These are phyloP conservation scores for Glycyrrhiza uralensis DNA, from an alignment of 306 rosid species.

Conservation along the genomic window DNA sequence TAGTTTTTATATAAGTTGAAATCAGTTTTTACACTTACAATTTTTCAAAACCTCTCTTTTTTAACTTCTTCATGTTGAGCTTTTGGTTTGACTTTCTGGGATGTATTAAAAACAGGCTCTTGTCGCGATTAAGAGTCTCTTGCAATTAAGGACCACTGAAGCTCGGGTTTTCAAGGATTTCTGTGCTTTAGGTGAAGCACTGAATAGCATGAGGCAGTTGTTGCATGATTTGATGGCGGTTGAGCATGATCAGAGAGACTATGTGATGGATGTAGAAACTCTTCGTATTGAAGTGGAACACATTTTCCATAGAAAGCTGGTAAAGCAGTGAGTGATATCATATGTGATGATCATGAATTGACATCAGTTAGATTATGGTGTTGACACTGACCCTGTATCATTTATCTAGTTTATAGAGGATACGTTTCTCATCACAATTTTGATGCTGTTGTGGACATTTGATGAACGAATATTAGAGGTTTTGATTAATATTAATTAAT, in stretches of 20 bases:
- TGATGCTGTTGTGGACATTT: slow-evolving; percentile 5
- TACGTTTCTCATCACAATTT: slow-evolving; percentile 23
- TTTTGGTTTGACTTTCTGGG: slow-evolving; percentile 23
- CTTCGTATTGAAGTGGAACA: slow-evolving; percentile 67
- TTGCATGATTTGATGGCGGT: slow-evolving; percentile 54
- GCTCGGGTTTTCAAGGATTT: slow-evolving; percentile 57
- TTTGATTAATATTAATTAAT: background rate
- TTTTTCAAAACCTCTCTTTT: too few species aligned
- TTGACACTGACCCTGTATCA: background rate
- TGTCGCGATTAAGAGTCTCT: slow-evolving; percentile 56
- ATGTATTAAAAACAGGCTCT: slow-evolving; percentile 57
- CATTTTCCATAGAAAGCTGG: slow-evolving; percentile 51
- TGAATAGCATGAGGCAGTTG: slow-evolving; percentile 56
- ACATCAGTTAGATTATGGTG: slow-evolving; percentile 5
- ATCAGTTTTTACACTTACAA: too few species aligned
- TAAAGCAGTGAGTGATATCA: slow-evolving; percentile 37
- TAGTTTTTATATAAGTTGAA: too few species aligned
- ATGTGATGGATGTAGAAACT: slow-evolving; percentile 65
- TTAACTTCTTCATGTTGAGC: background rate
- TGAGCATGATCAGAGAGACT: slow-evolving; percentile 60
- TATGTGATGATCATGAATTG: background rate
- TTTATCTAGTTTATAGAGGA: slow-evolving; percentile 10
- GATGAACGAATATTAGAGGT: background rate
- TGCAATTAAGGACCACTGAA: slow-evolving; percentile 62
- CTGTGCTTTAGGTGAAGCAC: slow-evolving; percentile 68